Base-by-base conservation (phyloP, 176 grass and related monocot species). In the Bolboschoenus planiculmis region DNA sequence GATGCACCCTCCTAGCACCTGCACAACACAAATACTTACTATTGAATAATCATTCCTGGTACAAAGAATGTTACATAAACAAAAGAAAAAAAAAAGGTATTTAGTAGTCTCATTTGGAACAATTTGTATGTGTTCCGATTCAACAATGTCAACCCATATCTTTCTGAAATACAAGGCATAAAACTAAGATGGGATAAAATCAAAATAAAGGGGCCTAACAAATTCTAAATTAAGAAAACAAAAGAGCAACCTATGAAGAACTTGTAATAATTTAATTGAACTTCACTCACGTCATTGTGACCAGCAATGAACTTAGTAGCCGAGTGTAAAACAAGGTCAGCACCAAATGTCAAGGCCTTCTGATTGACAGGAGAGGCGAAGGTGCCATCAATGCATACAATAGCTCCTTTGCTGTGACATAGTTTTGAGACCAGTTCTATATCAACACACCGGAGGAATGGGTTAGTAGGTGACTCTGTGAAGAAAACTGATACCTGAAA, bases 351-450 rank as follows among this genome's bases (percentile, higher is more conserved):
- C 37, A 99, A 87, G 77, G 96, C 91, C 91, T 99, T 99, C 83
- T 99, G 96, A 87, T 99, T 99, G 83, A 99, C 87, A 72, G 96
- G 96, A 61, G 96, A 93, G 15, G 96, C 96, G 58, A 99, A 99
- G 36, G 96, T 99, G 81, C 96, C 90, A 87, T 99, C 96, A 62
- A 99, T 99, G 64, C 96, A 99, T 43, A 99, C 92, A 81, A 95
- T 70, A 18, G 92, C 80, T 81, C 96, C 96, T 89, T 99, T 99
- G 84, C 68, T 90, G 80, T 99, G 96, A 86, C 96, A 99, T 85
- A 99, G 90, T 55, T 91, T 78, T 75, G 96, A 90, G 78, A 99
- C 92, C 68, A 95, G 87, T 75, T 87, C 92, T 82, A 99, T 81
- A 86, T 99, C 96, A 81, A 99, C 91, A 48, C 96, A 99, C 87